Evolutionary conservation across 2,329 filamentous ascomycete genomes (phyloP), one percentile per base, ranked within the genome.

Genomic region (Graphilbum fragrans): DNA sequence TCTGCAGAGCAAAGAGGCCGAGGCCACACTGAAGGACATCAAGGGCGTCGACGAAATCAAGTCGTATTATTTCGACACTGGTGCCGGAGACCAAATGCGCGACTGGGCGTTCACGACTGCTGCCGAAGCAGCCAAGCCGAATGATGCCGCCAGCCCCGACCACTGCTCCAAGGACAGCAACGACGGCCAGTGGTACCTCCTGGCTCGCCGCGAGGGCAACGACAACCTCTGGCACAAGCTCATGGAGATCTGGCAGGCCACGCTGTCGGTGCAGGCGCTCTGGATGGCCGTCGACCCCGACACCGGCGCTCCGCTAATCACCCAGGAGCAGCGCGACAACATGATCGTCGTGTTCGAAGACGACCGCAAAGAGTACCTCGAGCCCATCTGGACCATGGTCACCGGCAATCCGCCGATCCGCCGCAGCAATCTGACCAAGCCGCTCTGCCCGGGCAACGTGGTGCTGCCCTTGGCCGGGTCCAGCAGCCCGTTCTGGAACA

Each of bases 241-340:
- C 20, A 50, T 55, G 49, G 53, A 55, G 45, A 41, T 55, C 10
- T 53, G 53, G 53, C 49, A 53, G n/a, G 49, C 52, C 5, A 45
- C 49, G 17, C 36, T 53, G 16, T 52, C 48, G 10, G 29, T 56
- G 20, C 52, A 55, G 27, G 42, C 43, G 5, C 44, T 55, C 18
- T 42, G 45, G 14, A 43, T 49, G 25, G 47, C 54, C 5, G 34
- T 44, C 29, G 42, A 50, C 41, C 49, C 51, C 11, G 31, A 42
- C 4, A 52, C 48, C 2, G 42, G 43, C 5, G 35, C 33, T n/a
- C 46, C 52, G 4, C 54, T 49, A 35, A 34, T 54, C n/a, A 45
- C 43, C 14, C 17, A 43, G 11, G 16, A 37, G 14, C 45, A 52
- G n/a, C 35, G 45, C 10, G 34, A 46, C 11, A 35, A 42, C 11